Evolutionary conservation across 2,329 filamentous ascomycete species (phyloP).

Genomic region (Neurospora crassa): DNA sequence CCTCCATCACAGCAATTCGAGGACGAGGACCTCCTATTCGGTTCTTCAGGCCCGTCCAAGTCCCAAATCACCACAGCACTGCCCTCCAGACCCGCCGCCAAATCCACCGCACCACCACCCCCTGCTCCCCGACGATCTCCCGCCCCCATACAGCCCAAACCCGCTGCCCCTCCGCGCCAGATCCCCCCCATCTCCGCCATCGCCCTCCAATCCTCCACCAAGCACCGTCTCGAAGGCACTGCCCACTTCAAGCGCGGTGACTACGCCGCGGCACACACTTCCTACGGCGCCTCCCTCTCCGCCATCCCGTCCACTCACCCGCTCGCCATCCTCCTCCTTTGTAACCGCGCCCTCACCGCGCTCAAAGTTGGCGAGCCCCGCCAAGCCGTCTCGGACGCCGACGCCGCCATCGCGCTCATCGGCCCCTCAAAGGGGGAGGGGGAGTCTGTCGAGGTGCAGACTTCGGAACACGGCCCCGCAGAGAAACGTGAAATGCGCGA

Average conservation of each 20-base stretch:
- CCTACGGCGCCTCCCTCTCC: constrained; percentile 68
- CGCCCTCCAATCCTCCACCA: constrained; percentile 65
- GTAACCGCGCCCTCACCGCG: constrained; percentile 81
- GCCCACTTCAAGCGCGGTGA: constrained; percentile 92
- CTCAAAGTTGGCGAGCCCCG: constrained; percentile 91
- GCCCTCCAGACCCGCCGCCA: constrained; percentile 29
- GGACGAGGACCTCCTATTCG: constrained; percentile 54
- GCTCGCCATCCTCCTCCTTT: constrained; percentile 76
- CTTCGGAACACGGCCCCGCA: constrained; percentile 41
- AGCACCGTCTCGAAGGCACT: constrained; percentile 69
- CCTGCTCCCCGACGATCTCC: constrained; percentile 25
- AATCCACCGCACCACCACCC: constrained; percentile 21
- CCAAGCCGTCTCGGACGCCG: constrained; percentile 74
- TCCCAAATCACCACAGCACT: constrained; percentile 23
- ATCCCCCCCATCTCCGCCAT: constrained; percentile 60
- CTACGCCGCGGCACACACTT: constrained; percentile 74
- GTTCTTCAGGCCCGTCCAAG: constrained; percentile 28
- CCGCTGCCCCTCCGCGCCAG: constrained; percentile 40
- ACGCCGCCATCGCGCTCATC: constrained; percentile 70
- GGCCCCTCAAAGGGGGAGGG: constrained; percentile 68
- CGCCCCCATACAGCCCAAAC: constrained; percentile 21
- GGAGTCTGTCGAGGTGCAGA: constrained; percentile 64
- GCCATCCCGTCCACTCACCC: constrained; percentile 72
- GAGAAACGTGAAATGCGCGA: constrained; percentile 80
- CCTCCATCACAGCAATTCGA: constrained; percentile 30